Evolutionary conservation across 495 filamentous ascomycete genomes (phyloP).

Genomic region (Margaritispora aquatica): DNA sequence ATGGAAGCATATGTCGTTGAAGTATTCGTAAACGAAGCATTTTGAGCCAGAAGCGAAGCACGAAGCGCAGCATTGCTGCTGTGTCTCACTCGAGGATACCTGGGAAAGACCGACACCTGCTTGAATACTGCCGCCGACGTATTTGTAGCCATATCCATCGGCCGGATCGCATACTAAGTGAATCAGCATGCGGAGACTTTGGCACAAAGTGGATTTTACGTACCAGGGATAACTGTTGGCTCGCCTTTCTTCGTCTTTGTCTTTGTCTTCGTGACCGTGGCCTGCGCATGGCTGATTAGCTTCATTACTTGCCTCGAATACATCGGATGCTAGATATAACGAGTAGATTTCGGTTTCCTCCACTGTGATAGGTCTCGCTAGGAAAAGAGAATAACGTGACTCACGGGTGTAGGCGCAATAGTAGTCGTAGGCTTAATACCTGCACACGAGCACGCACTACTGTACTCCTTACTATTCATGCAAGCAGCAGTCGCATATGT

Average conservation of each 20-base stretch:
- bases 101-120: not conserved
- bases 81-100: not conserved
- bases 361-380: no score
- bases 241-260: not conserved
- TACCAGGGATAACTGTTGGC: not conserved
- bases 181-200: not conserved
- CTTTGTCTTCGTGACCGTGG: not conserved
- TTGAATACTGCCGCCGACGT: not conserved
- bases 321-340: no score
- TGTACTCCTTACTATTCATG: not conserved
- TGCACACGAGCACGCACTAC: not conserved
- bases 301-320: no score
- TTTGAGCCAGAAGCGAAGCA: not conserved
- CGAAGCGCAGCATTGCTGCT: not conserved
- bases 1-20: not conserved
- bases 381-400: not conserved
- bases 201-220: not conserved
- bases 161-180: not conserved
- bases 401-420: not conserved
- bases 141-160: not conserved
- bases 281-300: no score
- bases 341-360: no score
- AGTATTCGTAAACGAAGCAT: not conserved
- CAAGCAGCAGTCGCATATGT: not conserved
- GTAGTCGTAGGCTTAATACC: not conserved